These are phyloP conservation scores for Gremmenia infestans DNA, from an alignment of 2,329 filamentous ascomycete genomes.

Conservation along the genomic window DNA sequence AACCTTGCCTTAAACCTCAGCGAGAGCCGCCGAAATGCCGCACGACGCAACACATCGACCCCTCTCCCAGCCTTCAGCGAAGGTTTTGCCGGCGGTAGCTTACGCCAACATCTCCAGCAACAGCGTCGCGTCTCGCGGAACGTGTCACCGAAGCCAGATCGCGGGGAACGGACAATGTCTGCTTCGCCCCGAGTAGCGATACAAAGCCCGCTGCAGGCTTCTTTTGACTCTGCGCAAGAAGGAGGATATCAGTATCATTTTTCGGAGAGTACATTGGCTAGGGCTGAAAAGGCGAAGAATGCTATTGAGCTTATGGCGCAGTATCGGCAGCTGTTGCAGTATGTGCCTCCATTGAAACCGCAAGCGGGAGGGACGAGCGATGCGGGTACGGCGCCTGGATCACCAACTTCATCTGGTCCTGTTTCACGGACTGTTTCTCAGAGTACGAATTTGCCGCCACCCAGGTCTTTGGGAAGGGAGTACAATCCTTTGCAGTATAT, in stretches of 20 bases:
- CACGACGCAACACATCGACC: conserved; percentile 46
- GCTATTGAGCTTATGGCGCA: conserved; percentile 83
- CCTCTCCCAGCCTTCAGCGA: conserved; percentile 44
- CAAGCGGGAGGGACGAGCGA: conserved; percentile 38
- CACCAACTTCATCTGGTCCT: conserved; percentile 21
- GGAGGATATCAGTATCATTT: conserved; percentile 58
- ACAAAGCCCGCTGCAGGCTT: conserved; percentile 42
- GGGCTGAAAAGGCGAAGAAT: conserved; percentile 78
- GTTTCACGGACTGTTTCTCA: conserved; percentile 34
- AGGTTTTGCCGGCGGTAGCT: conserved; percentile 49
- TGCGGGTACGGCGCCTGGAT: conserved; percentile 22
- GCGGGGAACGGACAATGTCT: conserved; percentile 26
- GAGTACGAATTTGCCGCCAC: conserved; percentile 24
- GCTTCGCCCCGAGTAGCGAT: conserved; percentile 37
- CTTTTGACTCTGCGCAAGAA: conserved; percentile 42
- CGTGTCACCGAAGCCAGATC: conserved; percentile 52
- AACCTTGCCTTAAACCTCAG: conserved; percentile 87
- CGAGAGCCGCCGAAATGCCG: conserved; percentile 67
- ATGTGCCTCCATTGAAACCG: conserved; percentile 67
- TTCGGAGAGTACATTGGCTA: conserved; percentile 72
- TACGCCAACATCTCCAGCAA: conserved; percentile 67
- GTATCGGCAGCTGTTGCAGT: conserved; percentile 74
- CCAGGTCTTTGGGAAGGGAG: conserved; percentile 50
- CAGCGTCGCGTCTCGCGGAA: conserved; percentile 60
- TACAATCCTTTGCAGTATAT: conserved; percentile 95